Percentiles rank a stretch among this genome's conserved stretches.
Conservation (phyloP, 352 stramenopile genomes). For the Pythium phragmiticola region DNA sequence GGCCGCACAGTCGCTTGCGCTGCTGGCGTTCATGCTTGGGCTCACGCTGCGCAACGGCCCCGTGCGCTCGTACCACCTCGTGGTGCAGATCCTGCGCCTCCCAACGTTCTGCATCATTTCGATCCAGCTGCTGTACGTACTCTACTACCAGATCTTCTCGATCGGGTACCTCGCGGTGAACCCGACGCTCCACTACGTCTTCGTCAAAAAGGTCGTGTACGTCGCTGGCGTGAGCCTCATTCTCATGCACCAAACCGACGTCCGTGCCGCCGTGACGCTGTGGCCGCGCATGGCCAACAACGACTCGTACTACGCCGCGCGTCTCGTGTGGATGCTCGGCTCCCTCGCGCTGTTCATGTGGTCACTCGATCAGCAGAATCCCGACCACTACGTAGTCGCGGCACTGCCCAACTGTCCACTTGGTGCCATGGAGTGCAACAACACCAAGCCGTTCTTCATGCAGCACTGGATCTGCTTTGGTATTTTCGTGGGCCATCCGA, state of each 20-base stretch:
- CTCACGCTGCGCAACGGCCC: constrained; percentile 28
- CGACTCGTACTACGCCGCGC: constrained; percentile 35
- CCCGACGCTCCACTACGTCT: constrained; percentile 19
- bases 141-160: constrained; percentile 46
- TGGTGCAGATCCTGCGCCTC: constrained; percentile 35
- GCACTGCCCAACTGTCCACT: constrained; percentile 23
- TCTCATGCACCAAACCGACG: constrained; percentile 37
- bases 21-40: constrained; percentile 35
- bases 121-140: constrained; percentile 36
- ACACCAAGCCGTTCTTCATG: constrained; percentile 19
- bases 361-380: constrained; percentile 24
- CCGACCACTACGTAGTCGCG: constrained; percentile 28
- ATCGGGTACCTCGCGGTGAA: constrained; percentile 33
- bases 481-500: constrained; percentile 31
- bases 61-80: constrained; percentile 32
- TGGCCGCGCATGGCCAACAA: constrained; percentile 48
- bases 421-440: constrained; percentile 33
- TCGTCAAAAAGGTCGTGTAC: constrained; percentile 39
- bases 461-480: constrained; percentile 32
- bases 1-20: constrained; percentile 32
- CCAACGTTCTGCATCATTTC: constrained; percentile 41
- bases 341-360: constrained; percentile 32
- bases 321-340: constrained; percentile 36
- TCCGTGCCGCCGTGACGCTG: constrained; percentile 34
- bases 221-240: constrained; percentile 35